These are phyloP conservation scores for Arabis alpina DNA, from an alignment of 345 rosid genomes.

Conservation along the genomic window DNA sequence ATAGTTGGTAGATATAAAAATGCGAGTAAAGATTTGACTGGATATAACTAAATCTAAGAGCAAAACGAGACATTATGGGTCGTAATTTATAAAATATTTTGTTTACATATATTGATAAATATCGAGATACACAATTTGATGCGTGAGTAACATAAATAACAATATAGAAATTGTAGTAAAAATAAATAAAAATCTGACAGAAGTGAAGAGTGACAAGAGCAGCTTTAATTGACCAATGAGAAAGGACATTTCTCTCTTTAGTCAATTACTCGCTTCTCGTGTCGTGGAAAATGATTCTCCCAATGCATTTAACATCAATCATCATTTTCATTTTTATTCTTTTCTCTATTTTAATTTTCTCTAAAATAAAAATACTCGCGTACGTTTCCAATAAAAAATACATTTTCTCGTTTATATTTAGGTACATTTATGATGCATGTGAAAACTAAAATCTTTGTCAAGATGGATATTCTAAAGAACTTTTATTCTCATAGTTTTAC, in stretches of 20 bases:
- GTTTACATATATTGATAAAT: slow-evolving; percentile 21
- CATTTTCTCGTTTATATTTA: not conserved
- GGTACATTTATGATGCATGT: not conserved
- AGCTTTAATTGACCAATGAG: slow-evolving; percentile 42
- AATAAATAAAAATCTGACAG: slow-evolving; percentile 21
- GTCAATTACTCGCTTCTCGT: slow-evolving; percentile 48
- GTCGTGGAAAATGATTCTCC: slow-evolving; percentile 34
- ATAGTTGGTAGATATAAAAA: not conserved
- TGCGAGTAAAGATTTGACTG: slow-evolving; percentile 5
- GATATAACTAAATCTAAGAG: slow-evolving; percentile 8
- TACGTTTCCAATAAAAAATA: not conserved
- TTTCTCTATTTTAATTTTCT: not conserved
- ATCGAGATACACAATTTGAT: slow-evolving; percentile 42
- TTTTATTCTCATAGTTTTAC: not conserved
- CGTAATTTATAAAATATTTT: not conserved
- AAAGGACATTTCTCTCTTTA: slow-evolving; percentile 34
- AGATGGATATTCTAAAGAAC: not conserved
- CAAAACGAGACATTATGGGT: slow-evolving; percentile 30
- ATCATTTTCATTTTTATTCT: slow-evolving; percentile 12
- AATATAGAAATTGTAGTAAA: not conserved
- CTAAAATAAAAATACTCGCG: not conserved
- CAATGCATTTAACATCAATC: slow-evolving; percentile 38
- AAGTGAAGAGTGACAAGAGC: slow-evolving; percentile 38
- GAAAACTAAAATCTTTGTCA: slow-evolving; percentile 31
- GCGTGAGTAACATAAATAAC: not conserved